These are phyloP conservation scores for Heliamphora pulchella DNA, from an alignment of 179 eudicot species.

Conservation along the genomic window DNA sequence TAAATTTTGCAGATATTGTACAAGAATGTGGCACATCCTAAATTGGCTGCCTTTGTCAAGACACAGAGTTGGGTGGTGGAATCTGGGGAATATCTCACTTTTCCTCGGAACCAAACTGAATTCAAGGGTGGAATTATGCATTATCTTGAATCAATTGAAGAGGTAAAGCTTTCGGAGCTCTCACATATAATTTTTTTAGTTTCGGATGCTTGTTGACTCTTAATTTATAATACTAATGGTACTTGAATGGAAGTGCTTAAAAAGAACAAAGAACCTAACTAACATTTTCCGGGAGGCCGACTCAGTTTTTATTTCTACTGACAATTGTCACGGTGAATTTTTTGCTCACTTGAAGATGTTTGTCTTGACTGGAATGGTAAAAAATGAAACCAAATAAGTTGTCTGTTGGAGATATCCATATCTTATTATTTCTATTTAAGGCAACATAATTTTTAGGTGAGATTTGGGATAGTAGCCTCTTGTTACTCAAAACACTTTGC, in stretches of 20 bases:
- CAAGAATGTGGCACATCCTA: conserved; percentile 91
- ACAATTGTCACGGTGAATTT: neutral
- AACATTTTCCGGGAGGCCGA: too few species aligned
- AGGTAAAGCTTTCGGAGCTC: conserved; percentile 35
- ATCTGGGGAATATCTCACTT: conserved; percentile 69
- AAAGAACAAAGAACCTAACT: neutral
- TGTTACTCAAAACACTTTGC: neutral
- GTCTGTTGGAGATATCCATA: neutral
- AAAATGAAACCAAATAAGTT: conserved; percentile 1
- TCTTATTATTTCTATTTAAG: neutral
- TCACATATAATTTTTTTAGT: neutral
- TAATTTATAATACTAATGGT: neutral
- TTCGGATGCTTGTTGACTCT: neutral
- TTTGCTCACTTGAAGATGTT: neutral
- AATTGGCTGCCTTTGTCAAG: conserved; percentile 67
- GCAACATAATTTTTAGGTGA: neutral
- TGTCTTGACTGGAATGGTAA: neutral
- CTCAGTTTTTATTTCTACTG: neutral
- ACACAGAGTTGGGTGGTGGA: conserved; percentile 51
- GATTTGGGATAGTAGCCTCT: neutral
- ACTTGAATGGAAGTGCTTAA: neutral
- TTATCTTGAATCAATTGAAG: conserved; percentile 79
- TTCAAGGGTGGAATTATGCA: conserved; percentile 61
- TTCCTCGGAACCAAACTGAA: conserved; percentile 63
- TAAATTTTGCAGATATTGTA: conserved; percentile 54